Conservation (phyloP, 306 rosid genomes). For the Canavalia ensiformis region DNA sequence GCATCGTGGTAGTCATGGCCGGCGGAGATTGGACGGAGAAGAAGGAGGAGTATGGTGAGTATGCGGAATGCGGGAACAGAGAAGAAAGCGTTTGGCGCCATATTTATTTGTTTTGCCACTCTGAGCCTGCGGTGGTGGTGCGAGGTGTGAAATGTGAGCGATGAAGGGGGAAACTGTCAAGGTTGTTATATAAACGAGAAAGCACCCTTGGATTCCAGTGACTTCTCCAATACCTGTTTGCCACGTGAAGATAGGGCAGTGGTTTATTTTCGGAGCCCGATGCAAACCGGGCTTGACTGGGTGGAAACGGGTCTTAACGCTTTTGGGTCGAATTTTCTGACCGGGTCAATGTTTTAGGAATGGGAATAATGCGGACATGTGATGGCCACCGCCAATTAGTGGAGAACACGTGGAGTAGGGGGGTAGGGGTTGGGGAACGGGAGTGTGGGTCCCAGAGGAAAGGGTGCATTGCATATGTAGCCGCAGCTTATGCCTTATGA, state of each 20-base stretch:
- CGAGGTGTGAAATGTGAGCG: slow-evolving; percentile 25
- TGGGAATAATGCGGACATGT: slow-evolving; percentile 45
- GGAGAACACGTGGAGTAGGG: slow-evolving; percentile 59
- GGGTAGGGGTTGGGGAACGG: neutral
- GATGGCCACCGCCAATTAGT: slow-evolving; percentile 61
- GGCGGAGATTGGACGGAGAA: slow-evolving; percentile 51
- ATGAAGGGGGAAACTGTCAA: slow-evolving; percentile 48
- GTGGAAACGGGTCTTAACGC: slow-evolving; percentile 51
- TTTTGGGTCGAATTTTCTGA: slow-evolving; percentile 14
- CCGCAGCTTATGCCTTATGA: neutral
- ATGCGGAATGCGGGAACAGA: slow-evolving; percentile 53
- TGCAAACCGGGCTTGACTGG: slow-evolving; percentile 63
- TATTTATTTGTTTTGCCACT: neutral
- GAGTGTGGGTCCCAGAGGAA: slow-evolving; percentile 45
- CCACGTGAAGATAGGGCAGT: slow-evolving; percentile 61
- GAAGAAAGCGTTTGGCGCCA: slow-evolving; percentile 56
- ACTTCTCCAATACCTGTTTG: neutral
- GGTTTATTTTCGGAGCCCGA: slow-evolving; percentile 62
- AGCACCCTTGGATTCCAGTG: slow-evolving; percentile 87
- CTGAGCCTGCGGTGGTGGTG: slow-evolving; percentile 10
- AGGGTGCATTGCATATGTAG: neutral
- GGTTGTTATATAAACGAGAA: slow-evolving; percentile 70
- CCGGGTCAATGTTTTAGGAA: neutral
- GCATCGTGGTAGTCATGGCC: slow-evolving; percentile 85
- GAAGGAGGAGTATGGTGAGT: slow-evolving; percentile 51